phyloP scores from a whole-genome alignment of 2,329 filamentous ascomycete genomes.

The Neofusicoccum ribis region DNA sequence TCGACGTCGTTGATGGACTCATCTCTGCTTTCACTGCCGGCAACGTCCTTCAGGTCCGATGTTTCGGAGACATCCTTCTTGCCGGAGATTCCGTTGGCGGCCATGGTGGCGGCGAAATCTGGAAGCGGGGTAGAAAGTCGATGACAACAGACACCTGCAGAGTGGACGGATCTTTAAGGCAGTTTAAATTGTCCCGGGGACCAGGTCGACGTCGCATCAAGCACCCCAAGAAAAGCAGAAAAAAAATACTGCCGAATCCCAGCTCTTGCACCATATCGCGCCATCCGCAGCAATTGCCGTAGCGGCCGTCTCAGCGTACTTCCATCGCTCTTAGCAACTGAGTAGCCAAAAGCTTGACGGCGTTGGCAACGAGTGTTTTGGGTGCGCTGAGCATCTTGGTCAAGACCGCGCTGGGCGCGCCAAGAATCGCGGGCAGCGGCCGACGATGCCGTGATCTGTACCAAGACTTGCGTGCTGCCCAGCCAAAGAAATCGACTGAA shows the following conservation, averaged over 20 bases:
- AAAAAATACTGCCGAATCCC: not conserved
- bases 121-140: not conserved
- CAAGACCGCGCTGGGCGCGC: conserved; percentile 1
- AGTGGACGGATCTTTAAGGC: not conserved
- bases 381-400: not conserved
- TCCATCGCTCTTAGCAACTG: not conserved
- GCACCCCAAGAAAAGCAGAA: not conserved
- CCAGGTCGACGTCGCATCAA: conserved; percentile 1
- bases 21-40: not conserved
- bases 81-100: not conserved
- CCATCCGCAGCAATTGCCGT: not conserved
- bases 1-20: not conserved
- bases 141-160: not conserved
- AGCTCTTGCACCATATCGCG: conserved; percentile 13
- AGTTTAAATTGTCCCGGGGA: not conserved
- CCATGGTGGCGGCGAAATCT: not conserved
- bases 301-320: not conserved
- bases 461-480: conserved; percentile 16
- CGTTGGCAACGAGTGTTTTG: not conserved
- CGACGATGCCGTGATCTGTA: conserved; percentile 7
- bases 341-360: conserved; percentile 6
- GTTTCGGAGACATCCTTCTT: not conserved
- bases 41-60: not conserved
- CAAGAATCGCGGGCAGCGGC: not conserved
- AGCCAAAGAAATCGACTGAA: not conserved